Evolutionary conservation across 306 rosid species (phyloP).

Genomic region (Cucurbita maxima): DNA sequence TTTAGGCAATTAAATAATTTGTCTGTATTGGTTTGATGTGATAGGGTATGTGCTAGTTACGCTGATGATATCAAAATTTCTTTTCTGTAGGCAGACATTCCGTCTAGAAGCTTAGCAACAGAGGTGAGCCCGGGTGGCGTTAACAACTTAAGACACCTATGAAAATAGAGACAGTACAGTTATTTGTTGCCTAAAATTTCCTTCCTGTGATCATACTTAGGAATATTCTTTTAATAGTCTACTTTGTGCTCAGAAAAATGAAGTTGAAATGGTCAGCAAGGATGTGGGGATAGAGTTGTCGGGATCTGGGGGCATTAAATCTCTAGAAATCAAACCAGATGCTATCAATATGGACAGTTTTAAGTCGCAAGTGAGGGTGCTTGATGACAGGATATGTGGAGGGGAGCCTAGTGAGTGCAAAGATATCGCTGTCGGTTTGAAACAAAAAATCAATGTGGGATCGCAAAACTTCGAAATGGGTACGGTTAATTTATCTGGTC

Average conservation of each 20-base stretch:
- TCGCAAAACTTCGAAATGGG: constrained; percentile 15
- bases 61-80: neutral
- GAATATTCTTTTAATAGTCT: constrained; percentile 15
- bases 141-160: constrained; percentile 24
- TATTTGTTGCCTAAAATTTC: constrained; percentile 24
- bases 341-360: constrained; percentile 28
- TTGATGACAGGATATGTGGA: constrained; percentile 23
- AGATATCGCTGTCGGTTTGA: constrained; percentile 20
- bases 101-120: constrained; percentile 23
- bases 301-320: constrained; percentile 16
- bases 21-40: neutral
- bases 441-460: constrained; percentile 14
- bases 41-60: neutral
- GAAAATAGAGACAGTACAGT: constrained; percentile 27
- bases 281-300: constrained; percentile 34
- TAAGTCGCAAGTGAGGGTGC: constrained; percentile 21
- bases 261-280: constrained; percentile 37
- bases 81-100: constrained; percentile 28
- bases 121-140: constrained; percentile 28
- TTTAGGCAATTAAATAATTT: neutral
- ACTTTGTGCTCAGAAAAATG: constrained; percentile 28
- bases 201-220: constrained; percentile 23
- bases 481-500: constrained; percentile 12
- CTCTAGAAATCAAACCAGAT: constrained; percentile 31
- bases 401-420: constrained; percentile 42